phyloP scores from a whole-genome alignment of 1,139 yeast genomes.

The Taiozyma sp. region DNA sequence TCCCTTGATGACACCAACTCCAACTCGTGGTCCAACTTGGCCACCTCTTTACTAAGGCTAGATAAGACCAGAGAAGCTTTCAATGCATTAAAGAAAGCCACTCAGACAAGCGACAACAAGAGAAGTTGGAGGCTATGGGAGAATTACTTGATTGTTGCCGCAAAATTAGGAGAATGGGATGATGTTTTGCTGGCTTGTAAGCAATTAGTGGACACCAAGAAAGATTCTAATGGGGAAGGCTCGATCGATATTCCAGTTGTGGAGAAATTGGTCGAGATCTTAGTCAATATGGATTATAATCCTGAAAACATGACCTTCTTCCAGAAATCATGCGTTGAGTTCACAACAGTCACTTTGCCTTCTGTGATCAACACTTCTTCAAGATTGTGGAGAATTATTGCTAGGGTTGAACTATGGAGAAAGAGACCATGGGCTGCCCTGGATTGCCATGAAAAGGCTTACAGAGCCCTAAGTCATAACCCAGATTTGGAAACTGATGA shows the following conservation, averaged over 20 bases:
- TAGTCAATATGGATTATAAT: constrained; percentile 48
- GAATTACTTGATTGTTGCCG: constrained; percentile 79
- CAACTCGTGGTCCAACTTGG: constrained; percentile 92
- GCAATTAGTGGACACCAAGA: constrained; percentile 53
- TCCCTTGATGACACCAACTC: constrained; percentile 80
- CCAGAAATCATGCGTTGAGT: constrained; percentile 65
- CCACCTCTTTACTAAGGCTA: constrained; percentile 66
- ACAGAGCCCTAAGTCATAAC: constrained; percentile 61
- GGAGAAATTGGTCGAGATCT: constrained; percentile 66
- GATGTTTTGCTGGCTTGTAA: constrained; percentile 75
- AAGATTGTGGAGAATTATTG: constrained; percentile 78
- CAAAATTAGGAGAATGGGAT: constrained; percentile 78
- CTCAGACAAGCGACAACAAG: constrained; percentile 60
- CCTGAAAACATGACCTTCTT: constrained; percentile 44
- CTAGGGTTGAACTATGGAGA: constrained; percentile 86
- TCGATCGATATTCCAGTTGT: constrained; percentile 74
- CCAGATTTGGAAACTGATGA: constrained; percentile 66
- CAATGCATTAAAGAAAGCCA: constrained; percentile 76
- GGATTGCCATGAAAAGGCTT: constrained; percentile 85
- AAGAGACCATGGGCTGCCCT: constrained; percentile 83
- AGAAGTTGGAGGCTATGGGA: constrained; percentile 91
- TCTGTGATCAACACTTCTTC: constrained; percentile 64
- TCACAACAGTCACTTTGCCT: constrained; percentile 65
- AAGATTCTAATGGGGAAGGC: constrained; percentile 52
- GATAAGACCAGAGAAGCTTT: constrained; percentile 75